Percentiles rank a stretch among this genome's conserved stretches.
phyloP scores from a whole-genome alignment of 176 grass and related monocot genomes.

The Zea mays region DNA sequence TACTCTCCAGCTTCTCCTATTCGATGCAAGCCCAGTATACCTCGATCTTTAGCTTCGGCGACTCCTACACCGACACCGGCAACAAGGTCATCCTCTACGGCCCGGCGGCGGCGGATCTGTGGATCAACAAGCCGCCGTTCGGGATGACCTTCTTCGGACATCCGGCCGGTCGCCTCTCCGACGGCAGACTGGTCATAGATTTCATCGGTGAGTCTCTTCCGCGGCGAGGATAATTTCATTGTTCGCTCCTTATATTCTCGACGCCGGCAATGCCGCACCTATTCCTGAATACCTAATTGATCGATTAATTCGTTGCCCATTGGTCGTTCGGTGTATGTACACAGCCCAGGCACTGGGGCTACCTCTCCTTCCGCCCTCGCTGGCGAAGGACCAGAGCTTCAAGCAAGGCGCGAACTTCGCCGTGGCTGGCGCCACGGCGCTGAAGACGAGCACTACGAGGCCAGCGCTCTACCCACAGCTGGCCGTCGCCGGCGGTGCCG shows the following conservation, averaged over 20 bases:
- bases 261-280: too few relatives aligned
- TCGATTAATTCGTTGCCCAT: too few relatives aligned
- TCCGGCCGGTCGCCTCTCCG: too few relatives aligned
- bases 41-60: slow-evolving; percentile 60
- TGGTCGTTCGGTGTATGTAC: too few relatives aligned
- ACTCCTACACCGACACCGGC: slow-evolving; percentile 63
- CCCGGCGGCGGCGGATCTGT: too few relatives aligned
- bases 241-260: too few relatives aligned
- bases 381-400: slow-evolving; percentile 43
- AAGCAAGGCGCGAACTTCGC: slow-evolving; percentile 61
- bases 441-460: slow-evolving; percentile 16
- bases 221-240: neutral
- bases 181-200: too few relatives aligned
- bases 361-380: slow-evolving; percentile 52
- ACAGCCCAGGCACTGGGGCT: slow-evolving; percentile 53
- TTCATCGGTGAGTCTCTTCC: neutral
- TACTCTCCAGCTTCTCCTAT: slow-evolving; percentile 9
- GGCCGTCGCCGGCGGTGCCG: slow-evolving; percentile 11
- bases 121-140: slow-evolving; percentile 41
- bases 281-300: too few relatives aligned
- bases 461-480: neutral
- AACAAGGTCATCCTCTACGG: slow-evolving; percentile 45
- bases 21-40: slow-evolving; percentile 35
- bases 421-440: slow-evolving; percentile 43
- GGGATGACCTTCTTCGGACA: too few relatives aligned